A percentile compares a stretch with the other conserved stretches of the same genome.
phyloP scores from a whole-genome alignment of 73 alveolate genomes.

The Uronychia setigera region DNA sequence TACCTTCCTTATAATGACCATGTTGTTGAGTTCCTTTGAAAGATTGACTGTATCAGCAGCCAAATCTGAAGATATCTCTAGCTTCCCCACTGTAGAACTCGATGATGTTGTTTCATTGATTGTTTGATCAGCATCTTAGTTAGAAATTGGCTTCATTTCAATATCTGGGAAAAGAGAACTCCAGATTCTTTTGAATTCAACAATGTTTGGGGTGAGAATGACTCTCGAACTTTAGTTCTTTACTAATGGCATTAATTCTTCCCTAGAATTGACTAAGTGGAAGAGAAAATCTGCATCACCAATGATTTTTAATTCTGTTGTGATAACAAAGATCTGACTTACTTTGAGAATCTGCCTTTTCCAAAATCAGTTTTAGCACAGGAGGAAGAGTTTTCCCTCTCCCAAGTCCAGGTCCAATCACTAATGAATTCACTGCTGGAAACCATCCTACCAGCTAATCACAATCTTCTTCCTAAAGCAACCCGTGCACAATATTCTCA shows the following conservation, averaged over 20 bases:
- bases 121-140: too few relatives aligned
- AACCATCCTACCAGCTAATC: constrained; percentile 70
- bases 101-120: too few relatives aligned
- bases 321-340: background rate
- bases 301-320: constrained; percentile 63
- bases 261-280: constrained; percentile 41
- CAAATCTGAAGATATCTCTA: background rate
- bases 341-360: constrained; percentile 24
- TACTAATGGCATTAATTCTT: background rate
- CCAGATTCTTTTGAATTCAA: constrained; percentile 86
- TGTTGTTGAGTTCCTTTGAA: constrained; percentile 29
- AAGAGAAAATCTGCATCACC: constrained; percentile 98
- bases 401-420: constrained; percentile 96
- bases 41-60: background rate
- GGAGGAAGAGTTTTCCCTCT: constrained; percentile 67
- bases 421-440: constrained; percentile 78
- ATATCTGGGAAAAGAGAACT: background rate
- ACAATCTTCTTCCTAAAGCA: constrained; percentile 2
- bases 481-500: constrained; percentile 95
- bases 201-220: constrained; percentile 92
- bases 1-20: constrained; percentile 5
- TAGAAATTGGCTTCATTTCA: too few relatives aligned
- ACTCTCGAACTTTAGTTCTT: constrained; percentile 33
- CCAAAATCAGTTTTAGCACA: constrained; percentile 40
- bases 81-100: too few relatives aligned